Conservation (phyloP, 2,329 filamentous ascomycete species). For the Pestalotiopsis sp. region DNA sequence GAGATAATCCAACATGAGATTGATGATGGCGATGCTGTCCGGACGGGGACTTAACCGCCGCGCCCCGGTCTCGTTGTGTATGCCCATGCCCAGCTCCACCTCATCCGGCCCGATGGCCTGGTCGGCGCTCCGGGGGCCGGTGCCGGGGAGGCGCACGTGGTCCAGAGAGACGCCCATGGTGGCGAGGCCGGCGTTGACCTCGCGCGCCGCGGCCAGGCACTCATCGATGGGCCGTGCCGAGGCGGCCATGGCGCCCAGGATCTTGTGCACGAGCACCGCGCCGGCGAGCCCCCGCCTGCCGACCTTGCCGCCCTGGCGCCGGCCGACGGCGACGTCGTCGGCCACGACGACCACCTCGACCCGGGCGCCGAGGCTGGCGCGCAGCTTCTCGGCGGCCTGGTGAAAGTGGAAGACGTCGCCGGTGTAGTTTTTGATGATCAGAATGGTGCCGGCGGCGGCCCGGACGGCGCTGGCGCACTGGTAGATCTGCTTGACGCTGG, state of each 20-base stretch:
- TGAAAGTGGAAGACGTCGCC: constrained; percentile 26
- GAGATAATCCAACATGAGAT: background rate
- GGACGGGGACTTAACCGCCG: background rate
- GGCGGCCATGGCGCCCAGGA: background rate
- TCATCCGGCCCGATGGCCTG: background rate
- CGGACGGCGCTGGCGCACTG: constrained; percentile 14
- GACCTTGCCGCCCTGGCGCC: background rate
- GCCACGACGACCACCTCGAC: constrained; percentile 24
- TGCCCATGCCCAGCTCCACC: background rate
- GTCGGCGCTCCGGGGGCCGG: background rate
- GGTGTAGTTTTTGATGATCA: constrained; percentile 25
- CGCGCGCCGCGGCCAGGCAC: background rate
- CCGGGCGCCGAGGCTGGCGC: constrained; percentile 19
- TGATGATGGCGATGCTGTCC: background rate
- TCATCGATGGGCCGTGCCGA: background rate
- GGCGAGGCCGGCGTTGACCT: background rate
- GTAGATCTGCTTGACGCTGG: constrained; percentile 24
- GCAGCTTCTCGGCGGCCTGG: constrained; percentile 23
- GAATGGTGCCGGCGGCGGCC: background rate
- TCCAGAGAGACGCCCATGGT: background rate
- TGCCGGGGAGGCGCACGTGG: background rate
- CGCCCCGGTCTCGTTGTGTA: background rate
- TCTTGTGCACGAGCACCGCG: background rate
- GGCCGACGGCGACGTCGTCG: constrained; percentile 24
- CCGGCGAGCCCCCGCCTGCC: background rate